phyloP scores from a whole-genome alignment of 768 basidiomycete genomes.

The Amanita pseudoporphyria region DNA sequence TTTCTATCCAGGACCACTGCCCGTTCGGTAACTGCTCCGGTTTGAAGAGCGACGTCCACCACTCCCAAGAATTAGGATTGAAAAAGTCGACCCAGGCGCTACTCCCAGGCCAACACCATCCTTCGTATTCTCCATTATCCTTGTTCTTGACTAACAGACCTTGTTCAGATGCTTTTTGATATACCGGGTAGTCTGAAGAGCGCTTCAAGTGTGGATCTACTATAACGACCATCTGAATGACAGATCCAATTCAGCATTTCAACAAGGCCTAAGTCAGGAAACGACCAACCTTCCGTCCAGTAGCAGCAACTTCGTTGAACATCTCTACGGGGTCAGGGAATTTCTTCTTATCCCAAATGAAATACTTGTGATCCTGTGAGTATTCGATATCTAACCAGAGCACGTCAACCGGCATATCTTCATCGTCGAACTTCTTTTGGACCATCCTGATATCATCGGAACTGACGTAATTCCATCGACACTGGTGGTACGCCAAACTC shows the following conservation, averaged over 20 bases:
- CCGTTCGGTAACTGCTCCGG: constrained; percentile 37
- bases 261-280: not conserved
- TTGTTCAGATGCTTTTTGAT: constrained; percentile 75
- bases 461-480: constrained; percentile 96
- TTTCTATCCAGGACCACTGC: constrained; percentile 69
- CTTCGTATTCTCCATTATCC: constrained; percentile 80
- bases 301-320: constrained; percentile 79
- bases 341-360: constrained; percentile 87
- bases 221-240: constrained; percentile 87
- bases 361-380: constrained; percentile 89
- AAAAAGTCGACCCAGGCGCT: constrained; percentile 98
- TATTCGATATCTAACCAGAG: constrained; percentile 99
- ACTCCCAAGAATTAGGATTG: constrained; percentile 80
- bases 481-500: constrained; percentile 94
- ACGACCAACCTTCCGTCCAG: constrained; percentile 66
- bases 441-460: constrained; percentile 81
- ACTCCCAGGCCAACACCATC: constrained; percentile 98
- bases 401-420: constrained; percentile 91
- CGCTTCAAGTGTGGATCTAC: constrained; percentile 96
- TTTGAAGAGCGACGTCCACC: constrained; percentile 87
- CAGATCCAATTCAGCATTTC: constrained; percentile 2
- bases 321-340: constrained; percentile 96
- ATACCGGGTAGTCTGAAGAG: constrained; percentile 67
- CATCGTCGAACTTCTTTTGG: constrained; percentile 84
- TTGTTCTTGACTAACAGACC: constrained; percentile 75